Evolutionary conservation across 176 grass and related monocot genomes (phyloP), one percentile per base, ranked within the genome.

Genomic region (Hyparrhenia diplandra): DNA sequence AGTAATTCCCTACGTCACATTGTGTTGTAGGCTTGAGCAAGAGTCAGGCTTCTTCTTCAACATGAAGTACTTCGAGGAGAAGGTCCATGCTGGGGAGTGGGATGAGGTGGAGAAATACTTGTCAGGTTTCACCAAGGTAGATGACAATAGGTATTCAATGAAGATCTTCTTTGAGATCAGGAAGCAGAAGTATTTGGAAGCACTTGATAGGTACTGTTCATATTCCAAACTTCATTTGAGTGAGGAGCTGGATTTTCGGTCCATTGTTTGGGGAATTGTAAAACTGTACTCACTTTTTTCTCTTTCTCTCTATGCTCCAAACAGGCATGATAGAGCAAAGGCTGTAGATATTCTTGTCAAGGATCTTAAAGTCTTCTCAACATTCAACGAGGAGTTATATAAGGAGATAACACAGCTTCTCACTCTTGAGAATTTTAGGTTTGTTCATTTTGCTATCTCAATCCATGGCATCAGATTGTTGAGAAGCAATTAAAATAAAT

Each of bases 141-240:
- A 98, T 57, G 95, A 98, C 82, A 98, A 98, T 89, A 88, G 92
- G 67, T 98, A 95, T 84, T 98, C 95, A 2, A 98, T 98, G 95
- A 98, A 98, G 86, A 98, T 98, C 54, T 98, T 98, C 82, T 98
- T 98, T 77, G 95, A 95, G 88, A 93, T 98, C 76, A 98, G 95
- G 71, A 98, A 98, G 59, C 95, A 98, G 86, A 98, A 98, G 64
- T 98, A 98, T 91, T 75, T 98, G 75, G 95, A 98, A 89, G 92
- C 95, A 3, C 90, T 98, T 76, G 95, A 98, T 78, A 95, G 82
- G 95, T 98, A 90, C 36, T 68, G 36, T 61, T 5, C 14, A 13
- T 82, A 47, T 52, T 67, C 61, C 47, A 59, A 59, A 40, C 25
- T 47, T 80, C 57, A 39, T 65, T 49, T 57, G 5, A 64, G 71